Evolutionary conservation across 768 basidiomycete species (phyloP).

Genomic region (Serendipita vermifera): DNA sequence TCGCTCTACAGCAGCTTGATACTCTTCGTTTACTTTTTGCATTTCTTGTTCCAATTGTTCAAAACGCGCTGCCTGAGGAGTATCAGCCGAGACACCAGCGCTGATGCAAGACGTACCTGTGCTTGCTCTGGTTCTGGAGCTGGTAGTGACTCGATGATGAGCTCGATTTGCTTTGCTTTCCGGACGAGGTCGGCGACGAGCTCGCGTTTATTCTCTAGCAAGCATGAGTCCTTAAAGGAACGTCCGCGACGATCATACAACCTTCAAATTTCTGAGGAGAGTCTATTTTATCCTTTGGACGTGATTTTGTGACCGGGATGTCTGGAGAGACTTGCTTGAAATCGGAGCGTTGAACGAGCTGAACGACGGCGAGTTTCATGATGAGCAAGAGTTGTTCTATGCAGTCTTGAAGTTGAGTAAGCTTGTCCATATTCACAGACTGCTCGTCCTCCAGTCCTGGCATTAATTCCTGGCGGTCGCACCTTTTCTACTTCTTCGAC

Average conservation of each 20-base stretch:
- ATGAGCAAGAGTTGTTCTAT: slow-evolving; percentile 84
- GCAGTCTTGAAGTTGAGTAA: slow-evolving; percentile 90
- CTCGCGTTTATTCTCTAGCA: slow-evolving; percentile 66
- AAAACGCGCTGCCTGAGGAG: slow-evolving; percentile 49
- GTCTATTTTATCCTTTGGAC: slow-evolving; percentile 60
- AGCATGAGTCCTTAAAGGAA: not conserved
- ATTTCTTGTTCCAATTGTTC: slow-evolving; percentile 57
- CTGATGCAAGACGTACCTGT: slow-evolving; percentile 35
- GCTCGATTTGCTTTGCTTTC: slow-evolving; percentile 83
- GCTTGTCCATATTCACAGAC: slow-evolving; percentile 67
- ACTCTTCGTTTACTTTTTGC: slow-evolving; percentile 60
- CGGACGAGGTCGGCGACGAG: slow-evolving; percentile 69
- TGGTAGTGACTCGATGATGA: slow-evolving; percentile 66
- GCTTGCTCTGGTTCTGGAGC: slow-evolving; percentile 65
- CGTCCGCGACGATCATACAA: no score
- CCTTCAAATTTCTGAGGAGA: slow-evolving; percentile 64
- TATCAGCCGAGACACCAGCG: slow-evolving; percentile 4
- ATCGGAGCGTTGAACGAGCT: slow-evolving; percentile 62
- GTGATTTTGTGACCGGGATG: slow-evolving; percentile 73
- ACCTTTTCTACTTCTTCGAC: no score
- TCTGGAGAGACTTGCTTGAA: slow-evolving; percentile 67
- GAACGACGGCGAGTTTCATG: slow-evolving; percentile 71
- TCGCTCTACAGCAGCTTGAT: slow-evolving; percentile 53
- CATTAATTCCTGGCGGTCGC: no score
- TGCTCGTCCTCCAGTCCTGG: slow-evolving; percentile 5